A percentile compares a stretch with the other conserved stretches of the same genome.
These are phyloP conservation scores for Clitoria ternatea DNA, from an alignment of 306 rosid genomes.

Conservation along the genomic window DNA sequence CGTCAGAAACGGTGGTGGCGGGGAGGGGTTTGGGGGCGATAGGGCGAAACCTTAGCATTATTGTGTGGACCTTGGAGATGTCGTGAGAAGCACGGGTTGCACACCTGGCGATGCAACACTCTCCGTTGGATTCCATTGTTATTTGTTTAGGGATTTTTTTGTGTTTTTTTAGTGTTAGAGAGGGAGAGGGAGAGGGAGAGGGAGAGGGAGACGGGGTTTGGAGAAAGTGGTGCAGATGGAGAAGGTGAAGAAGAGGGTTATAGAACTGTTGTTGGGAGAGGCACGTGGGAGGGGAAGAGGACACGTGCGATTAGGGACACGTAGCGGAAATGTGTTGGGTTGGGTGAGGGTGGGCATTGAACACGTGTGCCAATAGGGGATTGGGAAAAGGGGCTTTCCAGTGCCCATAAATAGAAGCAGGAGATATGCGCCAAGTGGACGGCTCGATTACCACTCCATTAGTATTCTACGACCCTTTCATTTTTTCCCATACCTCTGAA, in stretches of 20 bases:
- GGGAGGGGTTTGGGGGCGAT: conserved; percentile 68
- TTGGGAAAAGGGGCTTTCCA: background rate
- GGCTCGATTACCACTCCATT: conserved; percentile 2
- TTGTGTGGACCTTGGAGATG: conserved; percentile 41
- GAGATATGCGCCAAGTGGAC: conserved; percentile 32
- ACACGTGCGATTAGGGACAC: conserved; percentile 2
- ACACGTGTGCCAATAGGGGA: conserved; percentile 31
- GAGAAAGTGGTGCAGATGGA: too few relatives aligned
- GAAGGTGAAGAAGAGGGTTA: background rate
- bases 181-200: background rate
- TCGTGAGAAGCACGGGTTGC: conserved; percentile 33
- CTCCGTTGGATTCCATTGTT: conserved; percentile 49
- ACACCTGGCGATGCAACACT: conserved; percentile 54
- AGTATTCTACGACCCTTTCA: too few relatives aligned
- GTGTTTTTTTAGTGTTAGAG: background rate
- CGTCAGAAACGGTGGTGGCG: conserved; percentile 21
- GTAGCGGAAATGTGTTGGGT: conserved; percentile 4
- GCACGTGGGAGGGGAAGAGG: conserved; percentile 27
- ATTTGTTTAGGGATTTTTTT: background rate
- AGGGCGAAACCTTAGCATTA: conserved; percentile 69
- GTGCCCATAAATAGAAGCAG: conserved; percentile 17
- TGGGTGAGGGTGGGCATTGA: background rate
- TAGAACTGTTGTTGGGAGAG: conserved; percentile 17
- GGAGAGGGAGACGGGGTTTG: background rate
- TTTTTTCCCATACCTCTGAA: too few relatives aligned